Conservation (phyloP, 805 yeast genomes). For the Wickerhamiella slavikovae region DNA sequence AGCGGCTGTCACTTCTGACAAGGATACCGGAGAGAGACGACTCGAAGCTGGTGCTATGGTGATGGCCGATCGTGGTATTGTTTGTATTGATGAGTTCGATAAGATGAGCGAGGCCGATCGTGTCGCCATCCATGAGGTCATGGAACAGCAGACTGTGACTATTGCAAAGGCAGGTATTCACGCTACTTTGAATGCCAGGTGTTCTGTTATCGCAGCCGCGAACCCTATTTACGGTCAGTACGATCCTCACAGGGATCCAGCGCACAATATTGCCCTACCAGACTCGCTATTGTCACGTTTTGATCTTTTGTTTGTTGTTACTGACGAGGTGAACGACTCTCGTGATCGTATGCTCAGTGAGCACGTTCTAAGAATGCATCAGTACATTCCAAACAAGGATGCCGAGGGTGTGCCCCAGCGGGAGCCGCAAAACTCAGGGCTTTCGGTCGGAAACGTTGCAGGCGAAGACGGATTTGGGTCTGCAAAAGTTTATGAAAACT, state of each 20-base stretch:
- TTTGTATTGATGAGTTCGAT: constrained; percentile 97
- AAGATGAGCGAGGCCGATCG: constrained; percentile 94
- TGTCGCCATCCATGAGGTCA: constrained; percentile 96
- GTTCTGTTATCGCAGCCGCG: constrained; percentile 95
- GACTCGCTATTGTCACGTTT: constrained; percentile 93
- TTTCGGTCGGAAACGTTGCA: constrained; percentile 56
- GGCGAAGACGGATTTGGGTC: constrained; percentile 25
- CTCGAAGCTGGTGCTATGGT: constrained; percentile 99
- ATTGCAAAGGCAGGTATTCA: constrained; percentile 97
- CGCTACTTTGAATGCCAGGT: constrained; percentile 87
- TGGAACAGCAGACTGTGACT: constrained; percentile 98
- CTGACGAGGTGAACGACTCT: constrained; percentile 77
- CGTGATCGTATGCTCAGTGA: constrained; percentile 78
- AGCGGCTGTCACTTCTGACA: constrained; percentile 92
- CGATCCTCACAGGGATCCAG: constrained; percentile 89
- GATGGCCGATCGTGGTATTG: constrained; percentile 88
- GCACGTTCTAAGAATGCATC: constrained; percentile 85
- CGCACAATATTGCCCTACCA: constrained; percentile 87
- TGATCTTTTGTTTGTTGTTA: constrained; percentile 83
- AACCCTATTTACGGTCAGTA: constrained; percentile 95
- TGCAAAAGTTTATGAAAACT: constrained; percentile 52
- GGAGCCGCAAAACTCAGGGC: constrained; percentile 45
- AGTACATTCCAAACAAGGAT: constrained; percentile 71
- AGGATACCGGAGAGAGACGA: constrained; percentile 90
- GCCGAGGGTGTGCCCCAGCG: constrained; percentile 87